Conservation (phyloP, 1,284 basidiomycete species). For the Cerrena zonata region DNA sequence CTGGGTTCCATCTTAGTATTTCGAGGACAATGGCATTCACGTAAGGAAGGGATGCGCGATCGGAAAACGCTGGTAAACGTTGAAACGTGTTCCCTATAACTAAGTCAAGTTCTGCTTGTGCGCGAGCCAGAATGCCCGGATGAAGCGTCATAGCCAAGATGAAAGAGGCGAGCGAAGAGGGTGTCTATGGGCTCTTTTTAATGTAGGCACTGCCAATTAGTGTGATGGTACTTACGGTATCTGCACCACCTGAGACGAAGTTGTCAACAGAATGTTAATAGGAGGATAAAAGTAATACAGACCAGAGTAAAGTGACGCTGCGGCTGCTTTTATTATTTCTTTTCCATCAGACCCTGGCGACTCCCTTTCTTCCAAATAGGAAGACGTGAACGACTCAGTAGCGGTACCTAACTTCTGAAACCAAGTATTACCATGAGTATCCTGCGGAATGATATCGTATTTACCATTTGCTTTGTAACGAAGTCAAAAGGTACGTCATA, state of each 20-base stretch:
- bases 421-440: not conserved
- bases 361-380: slow-evolving; percentile 24
- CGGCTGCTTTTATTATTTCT: slow-evolving; percentile 34
- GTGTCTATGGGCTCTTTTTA: slow-evolving; percentile 16
- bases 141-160: slow-evolving; percentile 33
- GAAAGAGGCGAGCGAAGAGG: slow-evolving; percentile 26
- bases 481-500: slow-evolving; percentile 31
- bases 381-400: slow-evolving; percentile 25
- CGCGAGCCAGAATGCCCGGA: slow-evolving; percentile 29
- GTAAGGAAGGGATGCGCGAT: slow-evolving; percentile 29
- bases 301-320: slow-evolving; percentile 37
- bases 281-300: slow-evolving; percentile 5
- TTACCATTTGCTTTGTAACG: slow-evolving; percentile 29
- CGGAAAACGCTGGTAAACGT: slow-evolving; percentile 29
- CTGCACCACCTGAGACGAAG: slow-evolving; percentile 22
- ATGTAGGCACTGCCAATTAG: not conserved
- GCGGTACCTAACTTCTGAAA: slow-evolving; percentile 14
- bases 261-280: not conserved
- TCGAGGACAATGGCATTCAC: slow-evolving; percentile 34
- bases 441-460: not conserved
- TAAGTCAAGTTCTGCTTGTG: slow-evolving; percentile 34
- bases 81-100: slow-evolving; percentile 22
- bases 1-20: slow-evolving; percentile 30
- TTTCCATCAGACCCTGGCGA: slow-evolving; percentile 22
- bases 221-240: slow-evolving; percentile 24